A percentile compares a stretch with the other conserved stretches of the same genome.
Conservation (phyloP, 768 basidiomycete species). For the Hygrophoropsis aurantiaca region DNA sequence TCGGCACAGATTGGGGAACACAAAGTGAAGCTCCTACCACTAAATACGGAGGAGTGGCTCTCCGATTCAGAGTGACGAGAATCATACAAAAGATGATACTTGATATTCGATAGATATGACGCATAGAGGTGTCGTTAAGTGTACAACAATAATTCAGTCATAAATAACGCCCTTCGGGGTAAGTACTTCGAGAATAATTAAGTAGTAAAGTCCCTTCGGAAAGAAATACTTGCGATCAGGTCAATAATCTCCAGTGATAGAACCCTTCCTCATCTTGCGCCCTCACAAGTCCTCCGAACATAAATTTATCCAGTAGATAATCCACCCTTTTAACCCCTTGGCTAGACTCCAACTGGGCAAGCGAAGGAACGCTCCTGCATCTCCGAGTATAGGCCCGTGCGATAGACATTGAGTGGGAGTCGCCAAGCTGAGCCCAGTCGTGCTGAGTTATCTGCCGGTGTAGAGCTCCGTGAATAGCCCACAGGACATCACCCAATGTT, state of each 20-base stretch:
- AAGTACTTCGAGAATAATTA: no score
- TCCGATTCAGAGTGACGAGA: no score
- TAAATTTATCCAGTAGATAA: constrained; percentile 32
- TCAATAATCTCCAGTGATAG: constrained; percentile 29
- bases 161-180: no score
- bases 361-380: constrained; percentile 27
- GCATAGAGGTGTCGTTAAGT: no score
- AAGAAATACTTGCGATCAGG: constrained; percentile 5
- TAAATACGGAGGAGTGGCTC: no score
- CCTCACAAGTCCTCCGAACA: constrained; percentile 38
- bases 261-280: constrained; percentile 28
- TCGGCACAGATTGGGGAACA: no score
- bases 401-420: constrained; percentile 26
- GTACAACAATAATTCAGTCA: no score
- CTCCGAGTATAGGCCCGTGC: constrained; percentile 38
- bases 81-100: no score
- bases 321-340: constrained; percentile 41
- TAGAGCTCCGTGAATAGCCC: constrained; percentile 47
- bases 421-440: constrained; percentile 32
- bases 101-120: no score
- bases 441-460: constrained; percentile 39
- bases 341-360: constrained; percentile 31
- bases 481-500: constrained; percentile 58
- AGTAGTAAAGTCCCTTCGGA: no score
- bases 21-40: no score